phyloP scores from a whole-genome alignment of 306 rosid genomes.

The Medicago ruthenica region DNA sequence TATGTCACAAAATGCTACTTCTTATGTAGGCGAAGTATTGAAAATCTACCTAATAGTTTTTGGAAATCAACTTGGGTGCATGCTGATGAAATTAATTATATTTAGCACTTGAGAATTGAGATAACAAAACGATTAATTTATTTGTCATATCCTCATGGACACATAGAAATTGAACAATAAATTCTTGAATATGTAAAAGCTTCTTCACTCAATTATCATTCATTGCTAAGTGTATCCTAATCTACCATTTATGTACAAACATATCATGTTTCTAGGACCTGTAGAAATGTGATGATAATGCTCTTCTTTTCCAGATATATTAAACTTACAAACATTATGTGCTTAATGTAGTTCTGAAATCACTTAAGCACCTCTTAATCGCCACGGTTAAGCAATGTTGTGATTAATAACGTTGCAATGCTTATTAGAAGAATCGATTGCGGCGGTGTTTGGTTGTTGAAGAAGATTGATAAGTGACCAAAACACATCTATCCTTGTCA shows the following conservation, averaged over 20 bases:
- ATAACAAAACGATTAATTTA: conserved; percentile 15
- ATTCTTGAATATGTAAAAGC: conserved; percentile 13
- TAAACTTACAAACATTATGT: conserved; percentile 32
- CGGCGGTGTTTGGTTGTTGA: conserved; percentile 51
- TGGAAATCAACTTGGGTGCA: conserved; percentile 28
- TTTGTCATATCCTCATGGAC: conserved; percentile 17
- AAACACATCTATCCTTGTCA: conserved; percentile 76
- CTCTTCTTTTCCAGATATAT: conserved; percentile 23
- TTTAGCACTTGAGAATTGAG: conserved; percentile 12
- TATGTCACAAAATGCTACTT: conserved; percentile 16
- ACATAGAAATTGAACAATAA: conserved; percentile 23
- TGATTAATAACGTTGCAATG: conserved; percentile 44
- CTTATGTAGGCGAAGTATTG: not conserved
- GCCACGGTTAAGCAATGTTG: conserved; percentile 27
- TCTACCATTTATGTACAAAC: conserved; percentile 40
- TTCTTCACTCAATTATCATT: conserved; percentile 11
- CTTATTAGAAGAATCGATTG: conserved; percentile 49
- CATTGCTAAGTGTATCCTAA: conserved; percentile 41
- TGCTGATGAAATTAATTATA: conserved; percentile 18
- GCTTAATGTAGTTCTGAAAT: conserved; percentile 43
- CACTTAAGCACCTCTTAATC: not conserved
- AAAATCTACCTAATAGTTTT: conserved; percentile 32
- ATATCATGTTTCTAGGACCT: conserved; percentile 22
- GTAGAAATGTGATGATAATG: conserved; percentile 18
- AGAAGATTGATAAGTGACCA: conserved; percentile 77